Conservation (phyloP, 2,329 filamentous ascomycete species). For the Ambrosiella xylebori region DNA sequence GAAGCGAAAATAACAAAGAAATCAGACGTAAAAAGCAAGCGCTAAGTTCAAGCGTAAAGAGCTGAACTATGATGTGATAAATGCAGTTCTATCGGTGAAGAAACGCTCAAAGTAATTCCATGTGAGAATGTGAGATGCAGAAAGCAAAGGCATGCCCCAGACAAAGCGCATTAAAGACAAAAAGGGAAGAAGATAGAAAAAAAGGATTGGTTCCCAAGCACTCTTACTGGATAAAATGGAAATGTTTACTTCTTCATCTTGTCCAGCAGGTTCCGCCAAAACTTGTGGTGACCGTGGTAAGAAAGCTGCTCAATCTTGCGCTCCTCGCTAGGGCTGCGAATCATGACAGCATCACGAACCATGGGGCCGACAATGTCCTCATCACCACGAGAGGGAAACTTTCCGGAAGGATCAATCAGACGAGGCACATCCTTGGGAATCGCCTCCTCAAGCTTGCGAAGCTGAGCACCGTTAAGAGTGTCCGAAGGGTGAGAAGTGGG, state of each 20-base stretch:
- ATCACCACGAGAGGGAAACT: conserved; percentile 77
- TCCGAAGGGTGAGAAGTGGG: conserved; percentile 15
- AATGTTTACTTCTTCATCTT: conserved; percentile 21
- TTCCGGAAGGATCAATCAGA: conserved; percentile 55
- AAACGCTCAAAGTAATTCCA: background rate
- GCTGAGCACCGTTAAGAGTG: conserved; percentile 26
- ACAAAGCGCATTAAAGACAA: conserved; percentile 2
- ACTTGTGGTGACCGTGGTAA: conserved; percentile 21
- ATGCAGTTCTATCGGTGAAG: background rate
- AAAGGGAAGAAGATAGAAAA: background rate
- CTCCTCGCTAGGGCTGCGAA: conserved; percentile 27
- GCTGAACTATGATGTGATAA: background rate
- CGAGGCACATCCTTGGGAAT: conserved; percentile 49
- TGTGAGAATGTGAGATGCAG: background rate
- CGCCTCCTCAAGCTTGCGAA: conserved; percentile 33
- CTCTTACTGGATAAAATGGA: background rate
- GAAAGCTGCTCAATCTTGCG: conserved; percentile 18
- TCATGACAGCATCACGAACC: conserved; percentile 44
- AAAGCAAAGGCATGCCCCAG: background rate
- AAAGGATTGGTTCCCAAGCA: background rate
- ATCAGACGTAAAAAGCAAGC: background rate
- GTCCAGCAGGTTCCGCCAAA: conserved; percentile 31
- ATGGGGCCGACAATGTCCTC: conserved; percentile 90
- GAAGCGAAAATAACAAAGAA: background rate
- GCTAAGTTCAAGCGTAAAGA: background rate